Percentiles rank a stretch among this genome's conserved stretches.
These are phyloP conservation scores for Graphiopsis chlorocephala DNA, from an alignment of 2,329 filamentous ascomycete species.

Conservation along the genomic window DNA sequence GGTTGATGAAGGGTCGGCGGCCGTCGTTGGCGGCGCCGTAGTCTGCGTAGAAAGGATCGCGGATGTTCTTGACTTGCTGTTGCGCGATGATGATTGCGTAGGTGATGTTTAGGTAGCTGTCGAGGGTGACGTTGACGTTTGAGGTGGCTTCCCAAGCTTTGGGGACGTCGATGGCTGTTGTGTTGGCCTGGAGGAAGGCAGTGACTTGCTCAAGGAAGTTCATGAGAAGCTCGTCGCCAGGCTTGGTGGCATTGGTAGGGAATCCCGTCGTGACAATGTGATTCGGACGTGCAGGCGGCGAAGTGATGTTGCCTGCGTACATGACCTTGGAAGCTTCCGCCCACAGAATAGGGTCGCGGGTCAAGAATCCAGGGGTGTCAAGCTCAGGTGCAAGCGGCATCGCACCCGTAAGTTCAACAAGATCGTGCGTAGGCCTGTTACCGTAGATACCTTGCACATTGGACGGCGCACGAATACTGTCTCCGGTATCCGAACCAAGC, in stretches of 20 bases:
- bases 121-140: constrained; percentile 32
- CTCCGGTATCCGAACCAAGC: constrained; percentile 51
- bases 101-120: constrained; percentile 42
- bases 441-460: constrained; percentile 51
- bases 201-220: constrained; percentile 46
- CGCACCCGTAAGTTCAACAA: constrained; percentile 47
- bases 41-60: constrained; percentile 50
- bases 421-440: constrained; percentile 48
- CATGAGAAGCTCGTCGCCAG: constrained; percentile 40
- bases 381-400: constrained; percentile 50
- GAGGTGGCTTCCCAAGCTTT: constrained; percentile 37
- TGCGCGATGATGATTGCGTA: constrained; percentile 49
- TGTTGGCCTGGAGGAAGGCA: constrained; percentile 41
- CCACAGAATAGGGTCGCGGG: constrained; percentile 46
- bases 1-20: constrained; percentile 49
- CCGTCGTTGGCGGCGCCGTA: constrained; percentile 48
- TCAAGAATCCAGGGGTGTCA: constrained; percentile 49
- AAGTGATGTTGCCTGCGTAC: constrained; percentile 45
- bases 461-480: constrained; percentile 49
- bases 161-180: constrained; percentile 37
- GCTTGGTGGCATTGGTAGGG: constrained; percentile 37
- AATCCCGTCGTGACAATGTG: constrained; percentile 44
- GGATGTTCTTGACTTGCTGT: constrained; percentile 46
- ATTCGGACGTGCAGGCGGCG: constrained; percentile 41
- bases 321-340: constrained; percentile 44